Base-by-base conservation (phyloP, 2,329 filamentous ascomycete species). In the Helotiales sp. region DNA sequence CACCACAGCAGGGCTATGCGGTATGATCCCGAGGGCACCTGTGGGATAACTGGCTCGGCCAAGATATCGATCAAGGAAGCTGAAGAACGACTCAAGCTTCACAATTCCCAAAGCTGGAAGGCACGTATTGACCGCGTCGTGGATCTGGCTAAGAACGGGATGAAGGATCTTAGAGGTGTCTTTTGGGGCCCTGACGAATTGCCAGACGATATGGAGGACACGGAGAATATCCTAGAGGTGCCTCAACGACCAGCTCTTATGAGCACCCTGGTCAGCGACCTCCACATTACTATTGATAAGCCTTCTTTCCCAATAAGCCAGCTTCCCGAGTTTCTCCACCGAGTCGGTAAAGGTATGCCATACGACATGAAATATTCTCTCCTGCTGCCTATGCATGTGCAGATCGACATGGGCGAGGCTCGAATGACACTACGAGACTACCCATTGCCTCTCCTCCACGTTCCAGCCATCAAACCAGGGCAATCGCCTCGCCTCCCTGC, bases 341-440 rank as follows among this genome's bases (percentile, higher is more conserved):
- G 85, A 48, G 87, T 98, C 57, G 95, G 95, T n/a, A 99, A 99
- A 75, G 95, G 95, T 1, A 96, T 99, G 85, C 95, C 95, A 1
- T 81, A 85, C 61, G 88, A 96, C 68, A 99, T 92, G 83, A 80
- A 93, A 69, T 99, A 98, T 71, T 87, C 91, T 9, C 79, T 99
- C 19, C 81, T 99, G 17, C 79, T 99, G 10, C 96, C 95, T 0
- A 91, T 97, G 87, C 90, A 89, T 72, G 81, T 99, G 2, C 87
- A 91, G 63, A 82, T 99, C 61, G 90, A 90, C 59, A 93, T 97
- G 86, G 90, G 92, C 50, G 95, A 99, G 73, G 91, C 88, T 9
- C 87, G 89, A 60, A 82, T 96, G n/a, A 88, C 87, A 13, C 77
- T 99, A 22, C 85, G 95, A 63, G 95, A 99, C 75, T 99, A 99